Evolutionary conservation across 2,329 filamentous ascomycete species (phyloP).

Genomic region (Chalara sp.): DNA sequence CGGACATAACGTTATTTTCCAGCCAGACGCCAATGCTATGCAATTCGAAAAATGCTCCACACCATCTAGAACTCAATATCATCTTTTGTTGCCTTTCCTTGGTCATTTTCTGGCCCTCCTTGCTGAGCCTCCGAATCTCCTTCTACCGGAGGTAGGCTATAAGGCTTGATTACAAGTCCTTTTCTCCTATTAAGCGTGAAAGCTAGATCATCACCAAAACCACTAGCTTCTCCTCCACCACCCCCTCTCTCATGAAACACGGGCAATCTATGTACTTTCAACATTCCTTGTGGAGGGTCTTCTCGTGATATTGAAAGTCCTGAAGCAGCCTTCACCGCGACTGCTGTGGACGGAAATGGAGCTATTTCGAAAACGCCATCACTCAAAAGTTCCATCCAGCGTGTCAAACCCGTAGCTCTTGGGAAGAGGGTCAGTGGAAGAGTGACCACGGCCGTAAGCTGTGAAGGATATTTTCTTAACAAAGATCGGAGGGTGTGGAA

Average conservation of each 20-base stretch:
- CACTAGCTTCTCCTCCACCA: conserved; percentile 59
- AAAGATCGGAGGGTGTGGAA: conserved; percentile 72
- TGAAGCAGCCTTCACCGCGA: conserved; percentile 34
- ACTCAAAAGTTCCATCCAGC: conserved; percentile 78
- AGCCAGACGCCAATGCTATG: conserved; percentile 1
- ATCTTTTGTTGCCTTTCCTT: conserved; percentile 23
- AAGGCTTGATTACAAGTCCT: conserved; percentile 80
- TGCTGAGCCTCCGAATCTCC: conserved; percentile 48
- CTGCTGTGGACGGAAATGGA: conserved; percentile 56
- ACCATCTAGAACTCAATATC: conserved; percentile 27
- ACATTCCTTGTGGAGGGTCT: conserved; percentile 77
- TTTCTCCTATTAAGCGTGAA: conserved; percentile 78
- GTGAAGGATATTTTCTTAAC: conserved; percentile 58
- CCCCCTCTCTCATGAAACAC: conserved; percentile 85
- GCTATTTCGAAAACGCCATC: conserved; percentile 85
- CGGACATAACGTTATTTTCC: not conserved
- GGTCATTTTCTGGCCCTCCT: conserved; percentile 20
- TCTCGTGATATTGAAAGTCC: conserved; percentile 50
- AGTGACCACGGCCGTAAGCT: conserved; percentile 66
- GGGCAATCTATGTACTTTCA: conserved; percentile 77
- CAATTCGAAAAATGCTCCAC: not conserved
- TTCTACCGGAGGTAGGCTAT: conserved; percentile 80
- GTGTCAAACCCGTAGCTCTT: conserved; percentile 64
- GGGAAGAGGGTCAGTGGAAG: conserved; percentile 77
- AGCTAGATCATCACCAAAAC: conserved; percentile 76